Conservation (phyloP, 495 filamentous ascomycete species). For the Aspergillus incahuasiensis region DNA sequence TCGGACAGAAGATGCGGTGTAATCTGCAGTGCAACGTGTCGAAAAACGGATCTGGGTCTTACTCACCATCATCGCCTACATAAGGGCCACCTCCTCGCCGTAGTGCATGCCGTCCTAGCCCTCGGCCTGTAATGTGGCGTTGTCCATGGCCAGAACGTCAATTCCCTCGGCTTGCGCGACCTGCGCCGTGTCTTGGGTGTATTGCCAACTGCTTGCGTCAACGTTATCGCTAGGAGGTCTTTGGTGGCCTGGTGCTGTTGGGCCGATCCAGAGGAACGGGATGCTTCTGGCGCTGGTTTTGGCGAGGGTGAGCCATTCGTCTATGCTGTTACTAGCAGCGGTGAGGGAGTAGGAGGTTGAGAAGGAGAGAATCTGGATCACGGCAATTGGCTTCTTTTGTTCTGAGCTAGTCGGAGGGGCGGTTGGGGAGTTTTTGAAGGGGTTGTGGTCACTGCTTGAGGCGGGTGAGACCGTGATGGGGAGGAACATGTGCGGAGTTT, state of each 20-base stretch:
- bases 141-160: slow-evolving; percentile 45
- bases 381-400: slow-evolving; percentile 38
- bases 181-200: slow-evolving; percentile 32
- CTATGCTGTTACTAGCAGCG: slow-evolving; percentile 35
- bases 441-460: slow-evolving; percentile 18
- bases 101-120: slow-evolving; percentile 41
- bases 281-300: slow-evolving; percentile 31
- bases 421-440: slow-evolving; percentile 25
- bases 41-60: background rate
- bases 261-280: slow-evolving; percentile 48
- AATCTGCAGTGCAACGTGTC: slow-evolving; percentile 5
- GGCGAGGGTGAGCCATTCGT: slow-evolving; percentile 42
- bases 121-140: slow-evolving; percentile 42
- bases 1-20: slow-evolving; percentile 1
- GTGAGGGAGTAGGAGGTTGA: slow-evolving; percentile 32
- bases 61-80: slow-evolving; percentile 49
- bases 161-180: slow-evolving; percentile 34
- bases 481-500: slow-evolving; percentile 38
- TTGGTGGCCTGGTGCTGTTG: slow-evolving; percentile 41
- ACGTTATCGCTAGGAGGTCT: slow-evolving; percentile 26
- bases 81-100: slow-evolving; percentile 40
- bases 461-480: slow-evolving; percentile 32
- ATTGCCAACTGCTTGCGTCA: slow-evolving; percentile 42
- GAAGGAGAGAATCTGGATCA: slow-evolving; percentile 41
- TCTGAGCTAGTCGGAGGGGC: background rate